These are phyloP conservation scores for Aegilops umbellulata DNA, from an alignment of 176 grass and related monocot genomes.

Conservation along the genomic window DNA sequence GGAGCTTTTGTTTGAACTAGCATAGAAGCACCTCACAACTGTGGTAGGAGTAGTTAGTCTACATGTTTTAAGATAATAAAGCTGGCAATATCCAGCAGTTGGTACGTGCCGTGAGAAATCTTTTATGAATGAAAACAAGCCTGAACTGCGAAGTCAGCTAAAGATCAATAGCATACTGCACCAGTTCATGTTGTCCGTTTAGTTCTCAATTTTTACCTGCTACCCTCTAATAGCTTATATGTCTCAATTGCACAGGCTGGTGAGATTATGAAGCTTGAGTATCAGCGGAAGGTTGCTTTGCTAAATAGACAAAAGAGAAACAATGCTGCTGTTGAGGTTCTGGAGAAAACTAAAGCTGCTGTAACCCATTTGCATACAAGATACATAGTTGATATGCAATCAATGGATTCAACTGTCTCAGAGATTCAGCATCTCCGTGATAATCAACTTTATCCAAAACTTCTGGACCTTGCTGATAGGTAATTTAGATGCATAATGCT, in stretches of 20 bases:
- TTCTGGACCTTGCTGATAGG: slow-evolving; percentile 77
- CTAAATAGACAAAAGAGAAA: slow-evolving; percentile 94
- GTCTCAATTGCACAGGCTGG: slow-evolving; percentile 55
- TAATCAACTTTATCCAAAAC: slow-evolving; percentile 78
- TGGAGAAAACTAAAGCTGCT: slow-evolving; percentile 96
- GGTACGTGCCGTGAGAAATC: not conserved
- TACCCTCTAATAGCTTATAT: slow-evolving; percentile 23
- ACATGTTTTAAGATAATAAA: not conserved
- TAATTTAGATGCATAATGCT: slow-evolving; percentile 37
- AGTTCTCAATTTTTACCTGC: not conserved
- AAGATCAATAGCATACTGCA: slow-evolving; percentile 7
- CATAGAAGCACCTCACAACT: not conserved
- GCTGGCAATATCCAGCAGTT: not conserved
- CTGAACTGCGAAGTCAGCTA: not conserved
- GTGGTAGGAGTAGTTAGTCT: not conserved
- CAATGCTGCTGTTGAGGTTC: slow-evolving; percentile 62
- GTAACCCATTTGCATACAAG: slow-evolving; percentile 95
- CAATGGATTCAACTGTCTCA: slow-evolving; percentile 96
- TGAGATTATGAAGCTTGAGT: slow-evolving; percentile 97
- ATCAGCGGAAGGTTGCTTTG: slow-evolving; percentile 93
- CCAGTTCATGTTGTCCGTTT: not conserved
- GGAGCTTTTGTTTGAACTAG: not conserved
- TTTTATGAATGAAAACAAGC: not conserved
- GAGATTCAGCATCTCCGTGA: slow-evolving; percentile 94
- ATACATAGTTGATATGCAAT: slow-evolving; percentile 98